These are phyloP conservation scores for Diaporthe amygdali DNA, from an alignment of 2,329 filamentous ascomycete species.

Conservation along the genomic window DNA sequence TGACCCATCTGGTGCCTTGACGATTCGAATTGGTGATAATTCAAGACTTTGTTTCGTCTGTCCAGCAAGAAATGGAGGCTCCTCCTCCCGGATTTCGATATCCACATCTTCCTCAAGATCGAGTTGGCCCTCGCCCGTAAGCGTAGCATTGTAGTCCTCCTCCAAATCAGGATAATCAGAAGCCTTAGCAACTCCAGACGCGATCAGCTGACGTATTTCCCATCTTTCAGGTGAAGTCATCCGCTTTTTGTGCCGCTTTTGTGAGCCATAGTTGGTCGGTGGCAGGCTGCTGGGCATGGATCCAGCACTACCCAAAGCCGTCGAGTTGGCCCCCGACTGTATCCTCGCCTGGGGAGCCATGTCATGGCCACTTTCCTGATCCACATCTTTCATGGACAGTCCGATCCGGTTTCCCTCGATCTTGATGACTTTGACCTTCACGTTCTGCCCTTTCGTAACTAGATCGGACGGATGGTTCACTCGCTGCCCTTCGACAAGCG, in stretches of 20 bases:
- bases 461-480: conserved; percentile 93
- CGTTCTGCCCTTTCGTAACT: conserved; percentile 77
- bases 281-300: conserved; percentile 41
- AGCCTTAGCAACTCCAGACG: conserved; percentile 90
- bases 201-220: conserved; percentile 97
- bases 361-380: conserved; percentile 86
- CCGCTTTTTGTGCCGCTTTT: conserved; percentile 77
- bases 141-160: conserved; percentile 87
- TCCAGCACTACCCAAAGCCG: conserved; percentile 66
- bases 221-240: conserved; percentile 97
- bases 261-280: conserved; percentile 62
- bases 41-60: conserved; percentile 97
- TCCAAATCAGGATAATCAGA: conserved; percentile 94
- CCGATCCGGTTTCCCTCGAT: conserved; percentile 83
- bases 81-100: conserved; percentile 95
- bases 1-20: conserved; percentile 98
- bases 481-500: conserved; percentile 81
- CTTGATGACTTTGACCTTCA: conserved; percentile 92
- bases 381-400: conserved; percentile 96
- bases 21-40: conserved; percentile 91
- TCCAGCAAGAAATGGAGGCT: conserved; percentile 92
- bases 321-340: conserved; percentile 89
- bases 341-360: conserved; percentile 78
- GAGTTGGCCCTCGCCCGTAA: conserved; percentile 85
- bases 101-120: conserved; percentile 96